These are phyloP conservation scores for Mycena rosella DNA, from an alignment of 768 basidiomycete species.

Conservation along the genomic window DNA sequence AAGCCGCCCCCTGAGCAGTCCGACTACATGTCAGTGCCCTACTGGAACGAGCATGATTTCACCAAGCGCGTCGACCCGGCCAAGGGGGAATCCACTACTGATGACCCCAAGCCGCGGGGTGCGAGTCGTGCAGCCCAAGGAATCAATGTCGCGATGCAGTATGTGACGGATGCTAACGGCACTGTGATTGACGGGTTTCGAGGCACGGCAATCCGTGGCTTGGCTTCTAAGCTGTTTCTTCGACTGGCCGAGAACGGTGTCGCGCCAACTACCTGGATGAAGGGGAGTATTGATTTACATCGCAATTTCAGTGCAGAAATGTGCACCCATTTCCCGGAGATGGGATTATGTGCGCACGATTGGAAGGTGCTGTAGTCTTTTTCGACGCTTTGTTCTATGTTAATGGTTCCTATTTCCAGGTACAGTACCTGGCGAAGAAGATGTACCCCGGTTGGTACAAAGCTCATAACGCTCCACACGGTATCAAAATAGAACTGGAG, in stretches of 20 bases:
- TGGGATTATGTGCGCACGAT: constrained; percentile 14
- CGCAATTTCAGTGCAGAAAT: neutral
- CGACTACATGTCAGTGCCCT: neutral
- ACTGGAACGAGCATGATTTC: neutral
- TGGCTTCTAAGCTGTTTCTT: neutral
- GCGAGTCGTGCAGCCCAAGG: neutral
- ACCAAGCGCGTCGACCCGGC: neutral
- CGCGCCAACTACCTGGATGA: neutral
- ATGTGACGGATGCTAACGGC: neutral
- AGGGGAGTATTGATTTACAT: neutral
- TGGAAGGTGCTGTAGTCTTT: constrained; percentile 11
- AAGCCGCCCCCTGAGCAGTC: too few relatives aligned
- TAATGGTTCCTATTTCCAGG: neutral
- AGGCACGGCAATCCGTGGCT: neutral
- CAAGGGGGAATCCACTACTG: neutral
- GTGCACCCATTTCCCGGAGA: constrained; percentile 15
- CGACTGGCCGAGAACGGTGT: neutral
- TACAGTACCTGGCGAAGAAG: constrained; percentile 7
- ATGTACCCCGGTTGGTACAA: constrained; percentile 15
- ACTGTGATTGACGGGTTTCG: neutral
- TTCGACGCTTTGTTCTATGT: too few relatives aligned
- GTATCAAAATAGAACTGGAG: neutral
- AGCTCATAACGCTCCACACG: neutral
- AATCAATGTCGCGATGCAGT: constrained; percentile 4
- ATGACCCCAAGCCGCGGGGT: neutral